phyloP scores from a whole-genome alignment of 495 filamentous ascomycete species.

The Cercophora newfieldiana region DNA sequence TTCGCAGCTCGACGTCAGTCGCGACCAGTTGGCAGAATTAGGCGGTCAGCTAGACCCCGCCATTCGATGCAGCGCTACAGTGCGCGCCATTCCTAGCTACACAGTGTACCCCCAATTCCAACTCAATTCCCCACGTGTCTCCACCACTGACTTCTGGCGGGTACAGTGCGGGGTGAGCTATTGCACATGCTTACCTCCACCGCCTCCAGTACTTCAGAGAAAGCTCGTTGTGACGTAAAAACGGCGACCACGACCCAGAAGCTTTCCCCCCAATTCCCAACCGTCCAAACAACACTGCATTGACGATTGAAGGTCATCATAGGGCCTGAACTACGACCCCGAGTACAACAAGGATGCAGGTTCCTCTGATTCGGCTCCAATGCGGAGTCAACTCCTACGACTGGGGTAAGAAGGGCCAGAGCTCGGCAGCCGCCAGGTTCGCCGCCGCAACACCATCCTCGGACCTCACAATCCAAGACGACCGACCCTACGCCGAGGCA shows the following conservation, averaged over 20 bases:
- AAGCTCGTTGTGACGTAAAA: background rate
- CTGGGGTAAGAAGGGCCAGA: constrained; percentile 90
- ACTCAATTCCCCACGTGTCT: background rate
- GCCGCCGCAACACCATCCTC: constrained; percentile 72
- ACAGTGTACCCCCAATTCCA: too few species aligned
- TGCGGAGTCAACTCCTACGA: constrained; percentile 99
- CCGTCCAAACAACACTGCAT: background rate
- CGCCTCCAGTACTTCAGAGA: background rate
- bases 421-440: constrained; percentile 76
- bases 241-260: background rate
- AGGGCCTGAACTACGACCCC: background rate
- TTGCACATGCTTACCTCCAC: background rate
- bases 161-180: background rate
- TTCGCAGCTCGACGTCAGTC: background rate
- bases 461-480: constrained; percentile 72
- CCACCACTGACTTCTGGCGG: background rate
- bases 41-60: constrained; percentile 8
- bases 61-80: background rate
- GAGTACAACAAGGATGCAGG: constrained; percentile 31
- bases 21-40: constrained; percentile 12
- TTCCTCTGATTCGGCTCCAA: constrained; percentile 87
- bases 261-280: background rate
- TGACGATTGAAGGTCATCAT: background rate
- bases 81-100: background rate
- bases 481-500: constrained; percentile 88